Percentiles rank a stretch among this genome's conserved stretches.
Evolutionary conservation across 768 basidiomycete species (phyloP).

Genomic region (Boletus patriciae): DNA sequence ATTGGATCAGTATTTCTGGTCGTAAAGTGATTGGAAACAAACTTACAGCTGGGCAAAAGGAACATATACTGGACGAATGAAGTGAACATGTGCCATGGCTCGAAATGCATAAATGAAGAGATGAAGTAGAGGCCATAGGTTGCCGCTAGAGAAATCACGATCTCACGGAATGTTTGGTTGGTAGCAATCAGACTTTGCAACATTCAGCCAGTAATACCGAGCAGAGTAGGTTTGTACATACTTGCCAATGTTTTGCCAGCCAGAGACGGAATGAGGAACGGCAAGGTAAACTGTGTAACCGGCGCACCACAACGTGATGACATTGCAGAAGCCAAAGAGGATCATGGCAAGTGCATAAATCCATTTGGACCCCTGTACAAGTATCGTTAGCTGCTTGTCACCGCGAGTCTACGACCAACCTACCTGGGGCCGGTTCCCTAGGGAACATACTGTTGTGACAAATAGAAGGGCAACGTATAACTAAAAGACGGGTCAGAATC

Average conservation of each 20-base stretch:
- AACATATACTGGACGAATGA: conserved; percentile 92
- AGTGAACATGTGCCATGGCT: conserved; percentile 98
- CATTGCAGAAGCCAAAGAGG: conserved; percentile 74
- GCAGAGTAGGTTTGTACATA: conserved; percentile 36
- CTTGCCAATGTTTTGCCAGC: conserved; percentile 75
- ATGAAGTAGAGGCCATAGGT: conserved; percentile 86
- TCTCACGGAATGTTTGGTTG: conserved; percentile 76
- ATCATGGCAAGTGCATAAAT: conserved; percentile 75
- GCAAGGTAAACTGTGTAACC: conserved; percentile 88
- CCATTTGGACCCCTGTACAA: conserved; percentile 74
- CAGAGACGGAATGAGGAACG: conserved; percentile 69
- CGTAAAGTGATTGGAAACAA: background rate
- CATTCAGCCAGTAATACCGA: conserved; percentile 26
- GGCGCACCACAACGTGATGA: conserved; percentile 85
- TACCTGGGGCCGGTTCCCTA: conserved; percentile 84
- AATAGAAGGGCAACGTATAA: conserved; percentile 85
- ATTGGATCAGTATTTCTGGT: conserved; percentile 8
- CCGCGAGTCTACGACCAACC: conserved; percentile 11
- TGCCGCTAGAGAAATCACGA: conserved; percentile 74
- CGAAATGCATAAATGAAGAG: conserved; percentile 83
- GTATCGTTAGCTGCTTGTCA: conserved; percentile 3
- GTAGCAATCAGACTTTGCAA: conserved; percentile 53
- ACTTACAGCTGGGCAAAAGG: conserved; percentile 73
- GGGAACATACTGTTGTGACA: conserved; percentile 79
- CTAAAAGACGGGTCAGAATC: conserved; percentile 31